Base-by-base conservation (phyloP, 495 filamentous ascomycete genomes). In the Penicillium manginii region DNA sequence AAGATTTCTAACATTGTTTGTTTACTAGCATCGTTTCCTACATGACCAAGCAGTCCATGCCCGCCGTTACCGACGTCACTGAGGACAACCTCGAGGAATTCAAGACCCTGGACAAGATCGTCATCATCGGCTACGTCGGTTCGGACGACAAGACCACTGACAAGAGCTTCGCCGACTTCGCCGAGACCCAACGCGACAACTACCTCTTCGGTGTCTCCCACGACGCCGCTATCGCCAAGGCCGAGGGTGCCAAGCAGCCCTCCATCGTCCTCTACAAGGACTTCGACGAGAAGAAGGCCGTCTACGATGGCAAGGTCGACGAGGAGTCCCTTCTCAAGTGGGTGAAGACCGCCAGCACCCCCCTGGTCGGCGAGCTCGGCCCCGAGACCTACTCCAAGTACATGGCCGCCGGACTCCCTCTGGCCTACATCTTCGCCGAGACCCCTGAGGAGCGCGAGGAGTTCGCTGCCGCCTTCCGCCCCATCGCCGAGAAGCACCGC, bases 381-480 rank as follows among this genome's bases (percentile, higher is more conserved):
- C 94, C 94, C 31, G 94, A 99, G 76, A 99, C 94, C 62, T 99
- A 99, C 77, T 84, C 91, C 57, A 87, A 87, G 68, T 99, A 99
- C 80, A 99, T 99, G 88, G 86, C 90, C 50, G 85, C 94, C 63
- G 93, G 91, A 61, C 84, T 98, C 62, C 94, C 94, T 39, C 84
- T 99, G 53, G 94, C 92, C 54, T 99, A 98, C 76, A 96, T 99
- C 77, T 99, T 99, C 78, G 89, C 93, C 62, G 93, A 97, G 80
- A 96, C 89, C 32, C 69, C 85, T 31, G 94, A 98, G 76, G 91
- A 96, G 79, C 92, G 94, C 59, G 86, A 87, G 70, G 79, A 86
- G 65, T 85, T 96, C 66, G 81, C 90, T 60, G 83, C 87, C 55
- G 73, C 73, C 12, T 81, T 84, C 71, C 78, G 79, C 55, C 79